A percentile compares a stretch with the other conserved stretches of the same genome.
Conservation (phyloP, 208 protist species). For the Wallacemonas sp. region DNA sequence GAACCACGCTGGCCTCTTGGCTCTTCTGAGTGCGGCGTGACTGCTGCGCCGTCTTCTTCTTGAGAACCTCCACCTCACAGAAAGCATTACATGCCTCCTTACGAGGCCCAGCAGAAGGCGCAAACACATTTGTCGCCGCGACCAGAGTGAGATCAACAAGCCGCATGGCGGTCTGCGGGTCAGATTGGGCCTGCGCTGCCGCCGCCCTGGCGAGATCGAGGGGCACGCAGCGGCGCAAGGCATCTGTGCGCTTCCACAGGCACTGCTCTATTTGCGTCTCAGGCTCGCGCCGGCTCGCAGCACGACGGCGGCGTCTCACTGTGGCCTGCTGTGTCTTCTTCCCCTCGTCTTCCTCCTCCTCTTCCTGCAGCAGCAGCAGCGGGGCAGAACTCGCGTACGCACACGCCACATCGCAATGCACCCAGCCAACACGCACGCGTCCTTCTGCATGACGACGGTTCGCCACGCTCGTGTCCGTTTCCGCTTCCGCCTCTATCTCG, state of each 20-base stretch:
- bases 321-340: too few species aligned
- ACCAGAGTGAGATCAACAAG: conserved; percentile 33
- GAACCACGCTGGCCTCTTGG: too few species aligned
- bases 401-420: conserved; percentile 47
- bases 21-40: too few species aligned
- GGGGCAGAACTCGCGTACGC: conserved; percentile 18
- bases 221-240: not conserved
- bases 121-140: conserved; percentile 20
- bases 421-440: conserved; percentile 28
- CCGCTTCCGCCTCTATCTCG: too few species aligned
- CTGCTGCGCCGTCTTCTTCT: not conserved
- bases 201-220: not conserved
- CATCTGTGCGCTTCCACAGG: conserved; percentile 25
- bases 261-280: conserved; percentile 12
- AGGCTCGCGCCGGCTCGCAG: too few species aligned
- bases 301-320: too few species aligned
- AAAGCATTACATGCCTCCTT: not conserved
- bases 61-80: conserved; percentile 13
- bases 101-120: not conserved
- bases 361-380: too few species aligned
- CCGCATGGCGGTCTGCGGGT: too few species aligned
- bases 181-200: too few species aligned
- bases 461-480: too few species aligned
- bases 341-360: too few species aligned
- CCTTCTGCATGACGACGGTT: too few species aligned